phyloP scores from a whole-genome alignment of 768 basidiomycete species.

The Xanthoconium stramineum region DNA sequence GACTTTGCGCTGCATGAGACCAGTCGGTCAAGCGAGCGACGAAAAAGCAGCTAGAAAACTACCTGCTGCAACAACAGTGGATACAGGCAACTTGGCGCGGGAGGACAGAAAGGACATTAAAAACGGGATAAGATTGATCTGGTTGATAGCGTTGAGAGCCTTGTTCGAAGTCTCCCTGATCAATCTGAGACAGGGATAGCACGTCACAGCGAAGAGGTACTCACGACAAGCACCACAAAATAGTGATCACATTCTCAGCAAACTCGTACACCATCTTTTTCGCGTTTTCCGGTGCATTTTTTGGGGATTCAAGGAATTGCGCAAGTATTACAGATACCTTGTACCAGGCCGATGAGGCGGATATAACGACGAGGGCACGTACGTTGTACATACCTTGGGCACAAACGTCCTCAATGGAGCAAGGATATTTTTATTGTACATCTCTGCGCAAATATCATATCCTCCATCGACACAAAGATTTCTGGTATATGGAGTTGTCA shows the following conservation, averaged over 20 bases:
- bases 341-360: neutral
- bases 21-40: neutral
- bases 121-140: slow-evolving; percentile 74
- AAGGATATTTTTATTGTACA: slow-evolving; percentile 95
- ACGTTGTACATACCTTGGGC: slow-evolving; percentile 56
- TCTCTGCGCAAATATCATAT: slow-evolving; percentile 92
- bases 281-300: slow-evolving; percentile 62
- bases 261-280: slow-evolving; percentile 81
- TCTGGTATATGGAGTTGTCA: slow-evolving; percentile 38
- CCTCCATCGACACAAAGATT: slow-evolving; percentile 95
- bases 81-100: slow-evolving; percentile 61
- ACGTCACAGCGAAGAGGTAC: slow-evolving; percentile 32
- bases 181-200: slow-evolving; percentile 19
- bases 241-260: slow-evolving; percentile 89
- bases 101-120: slow-evolving; percentile 86
- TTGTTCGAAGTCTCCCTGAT: slow-evolving; percentile 89
- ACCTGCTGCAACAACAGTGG: slow-evolving; percentile 83
- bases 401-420: slow-evolving; percentile 72
- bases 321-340: slow-evolving; percentile 76
- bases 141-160: slow-evolving; percentile 74
- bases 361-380: neutral
- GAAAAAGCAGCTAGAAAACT: slow-evolving; percentile 10
- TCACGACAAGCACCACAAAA: slow-evolving; percentile 93
- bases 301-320: slow-evolving; percentile 59
- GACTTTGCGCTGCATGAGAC: slow-evolving; percentile 66